These are phyloP conservation scores for Cryomyces minteri DNA, from an alignment of 495 filamentous ascomycete genomes.

Conservation along the genomic window DNA sequence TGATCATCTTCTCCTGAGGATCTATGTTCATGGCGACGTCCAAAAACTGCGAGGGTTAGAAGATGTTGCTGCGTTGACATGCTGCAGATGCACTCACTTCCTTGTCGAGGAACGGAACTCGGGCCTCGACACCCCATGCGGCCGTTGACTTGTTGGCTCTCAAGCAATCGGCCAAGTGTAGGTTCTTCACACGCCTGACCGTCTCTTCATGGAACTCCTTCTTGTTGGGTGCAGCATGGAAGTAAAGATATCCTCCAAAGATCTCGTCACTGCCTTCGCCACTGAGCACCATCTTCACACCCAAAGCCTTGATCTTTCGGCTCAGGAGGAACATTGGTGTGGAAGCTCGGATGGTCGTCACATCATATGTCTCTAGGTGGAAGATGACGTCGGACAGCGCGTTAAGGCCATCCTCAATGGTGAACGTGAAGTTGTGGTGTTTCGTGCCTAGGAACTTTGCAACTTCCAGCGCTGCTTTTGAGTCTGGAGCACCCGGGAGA, in stretches of 20 bases:
- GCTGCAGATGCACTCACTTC: constrained; percentile 25
- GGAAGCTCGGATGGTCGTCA: constrained; percentile 94
- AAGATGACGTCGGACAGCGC: constrained; percentile 93
- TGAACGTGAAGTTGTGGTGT: constrained; percentile 96
- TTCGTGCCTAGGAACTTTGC: constrained; percentile 91
- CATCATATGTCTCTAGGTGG: constrained; percentile 94
- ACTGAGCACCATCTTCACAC: constrained; percentile 96
- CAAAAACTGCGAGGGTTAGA: constrained; percentile 50
- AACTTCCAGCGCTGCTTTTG: constrained; percentile 70
- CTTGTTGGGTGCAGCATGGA: constrained; percentile 82
- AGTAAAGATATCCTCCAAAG: constrained; percentile 97
- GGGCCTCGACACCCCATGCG: constrained; percentile 97
- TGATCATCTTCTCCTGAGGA: constrained; percentile 88
- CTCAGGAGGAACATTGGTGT: constrained; percentile 97
- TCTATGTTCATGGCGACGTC: constrained; percentile 84
- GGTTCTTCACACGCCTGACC: constrained; percentile 79
- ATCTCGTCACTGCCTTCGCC: constrained; percentile 96
- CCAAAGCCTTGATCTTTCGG: constrained; percentile 97
- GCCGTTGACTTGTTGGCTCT: constrained; percentile 97
- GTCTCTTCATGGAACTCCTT: constrained; percentile 88
- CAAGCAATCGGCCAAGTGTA: constrained; percentile 88
- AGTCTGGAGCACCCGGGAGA: constrained; percentile 77
- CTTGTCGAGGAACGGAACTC: constrained; percentile 96
- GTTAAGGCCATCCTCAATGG: constrained; percentile 88
- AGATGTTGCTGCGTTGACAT: neutral